Conservation (phyloP, 164 flowering plant genomes). For the Aristolochia fimbriata region DNA sequence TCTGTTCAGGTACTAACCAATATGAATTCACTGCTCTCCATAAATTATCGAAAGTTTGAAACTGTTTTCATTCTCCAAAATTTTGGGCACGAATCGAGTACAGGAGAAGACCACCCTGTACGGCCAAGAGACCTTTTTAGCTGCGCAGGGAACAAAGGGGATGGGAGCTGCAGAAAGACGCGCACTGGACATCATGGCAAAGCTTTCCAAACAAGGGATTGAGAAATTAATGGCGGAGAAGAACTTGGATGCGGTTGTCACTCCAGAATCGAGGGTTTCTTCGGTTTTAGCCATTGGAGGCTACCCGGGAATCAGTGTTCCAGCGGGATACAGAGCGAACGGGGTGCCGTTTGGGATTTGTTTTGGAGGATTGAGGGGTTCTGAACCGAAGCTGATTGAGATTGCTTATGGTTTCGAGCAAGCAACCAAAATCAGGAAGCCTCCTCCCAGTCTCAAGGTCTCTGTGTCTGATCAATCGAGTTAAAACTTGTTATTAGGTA, state of each 20-base stretch:
- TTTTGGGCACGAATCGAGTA: neutral
- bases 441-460: no score
- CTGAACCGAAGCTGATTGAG: slow-evolving; percentile 36
- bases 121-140: slow-evolving; percentile 15
- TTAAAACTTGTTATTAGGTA: slow-evolving; percentile 1
- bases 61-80: neutral
- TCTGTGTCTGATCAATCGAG: neutral
- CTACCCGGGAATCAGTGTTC: slow-evolving; percentile 39
- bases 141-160: slow-evolving; percentile 26
- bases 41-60: neutral
- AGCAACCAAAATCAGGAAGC: slow-evolving; percentile 26
- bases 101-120: slow-evolving; percentile 27
- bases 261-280: slow-evolving; percentile 6
- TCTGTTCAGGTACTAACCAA: slow-evolving; percentile 22
- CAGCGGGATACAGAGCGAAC: slow-evolving; percentile 32
- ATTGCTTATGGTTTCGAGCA: slow-evolving; percentile 53
- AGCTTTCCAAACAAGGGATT: slow-evolving; percentile 20
- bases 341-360: slow-evolving; percentile 45
- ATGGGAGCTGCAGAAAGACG: slow-evolving; percentile 16
- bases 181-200: slow-evolving; percentile 17
- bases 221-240: slow-evolving; percentile 33
- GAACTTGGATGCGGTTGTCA: slow-evolving; percentile 38
- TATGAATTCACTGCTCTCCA: no score
- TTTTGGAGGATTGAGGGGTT: slow-evolving; percentile 38
- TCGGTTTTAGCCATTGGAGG: slow-evolving; percentile 37